Evolutionary conservation across 2,329 filamentous ascomycete genomes (phyloP).

Genomic region (Aspergillus sp.): DNA sequence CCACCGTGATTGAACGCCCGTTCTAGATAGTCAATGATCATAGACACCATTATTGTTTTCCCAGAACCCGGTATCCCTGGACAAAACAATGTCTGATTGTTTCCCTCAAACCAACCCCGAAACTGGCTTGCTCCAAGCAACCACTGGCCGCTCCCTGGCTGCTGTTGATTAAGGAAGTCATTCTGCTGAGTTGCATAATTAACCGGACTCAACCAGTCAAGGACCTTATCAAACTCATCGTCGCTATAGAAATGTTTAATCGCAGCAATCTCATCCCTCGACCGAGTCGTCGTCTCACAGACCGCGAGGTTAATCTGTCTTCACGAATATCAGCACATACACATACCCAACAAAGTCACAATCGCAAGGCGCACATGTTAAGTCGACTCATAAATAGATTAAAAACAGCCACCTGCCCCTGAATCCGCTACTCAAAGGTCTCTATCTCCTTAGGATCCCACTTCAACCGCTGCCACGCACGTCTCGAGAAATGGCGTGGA

Average conservation of each 20-base stretch:
- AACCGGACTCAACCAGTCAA: not conserved
- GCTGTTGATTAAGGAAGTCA: constrained; percentile 6
- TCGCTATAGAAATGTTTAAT: not conserved
- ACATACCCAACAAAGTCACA: not conserved
- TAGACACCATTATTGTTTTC: constrained; percentile 7
- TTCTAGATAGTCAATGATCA: constrained; percentile 39
- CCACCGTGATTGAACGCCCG: constrained; percentile 18
- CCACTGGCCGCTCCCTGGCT: constrained; percentile 18
- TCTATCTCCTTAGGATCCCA: not conserved
- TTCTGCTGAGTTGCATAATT: constrained; percentile 4
- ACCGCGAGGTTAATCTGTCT: not conserved
- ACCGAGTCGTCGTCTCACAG: not conserved
- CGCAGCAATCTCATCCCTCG: not conserved
- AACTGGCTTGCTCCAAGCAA: constrained; percentile 15
- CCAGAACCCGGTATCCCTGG: constrained; percentile 14
- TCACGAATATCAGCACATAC: not conserved
- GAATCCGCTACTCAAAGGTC: not conserved
- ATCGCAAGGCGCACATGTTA: not conserved
- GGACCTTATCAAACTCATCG: not conserved
- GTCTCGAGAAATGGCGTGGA: not conserved
- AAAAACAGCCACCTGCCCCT: not conserved
- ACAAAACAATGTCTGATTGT: constrained; percentile 43
- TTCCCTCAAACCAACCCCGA: constrained; percentile 7
- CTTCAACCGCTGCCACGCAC: not conserved
- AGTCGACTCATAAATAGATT: not conserved